Evolutionary conservation across 495 filamentous ascomycete genomes (phyloP).

Genomic region (Lasiosphaeriaceae sp.): DNA sequence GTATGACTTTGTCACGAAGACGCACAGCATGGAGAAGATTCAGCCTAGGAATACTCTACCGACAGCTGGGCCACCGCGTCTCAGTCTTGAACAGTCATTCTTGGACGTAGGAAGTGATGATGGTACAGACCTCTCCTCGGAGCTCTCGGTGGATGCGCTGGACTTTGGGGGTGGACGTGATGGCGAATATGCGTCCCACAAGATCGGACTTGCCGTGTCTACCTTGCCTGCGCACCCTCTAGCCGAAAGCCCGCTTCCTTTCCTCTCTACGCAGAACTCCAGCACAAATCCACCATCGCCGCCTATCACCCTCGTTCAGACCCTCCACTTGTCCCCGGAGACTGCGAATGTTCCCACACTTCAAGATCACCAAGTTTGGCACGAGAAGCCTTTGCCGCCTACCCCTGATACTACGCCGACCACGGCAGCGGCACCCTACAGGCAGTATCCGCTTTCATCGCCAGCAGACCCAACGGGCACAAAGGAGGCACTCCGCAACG

Average conservation of each 20-base stretch:
- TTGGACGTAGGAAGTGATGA: conserved; percentile 65
- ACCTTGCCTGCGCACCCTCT: conserved; percentile 62
- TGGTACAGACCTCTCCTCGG: conserved; percentile 74
- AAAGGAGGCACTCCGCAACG: conserved; percentile 36
- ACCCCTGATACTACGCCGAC: conserved; percentile 52
- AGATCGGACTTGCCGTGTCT: conserved; percentile 41
- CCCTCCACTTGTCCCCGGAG: conserved; percentile 45
- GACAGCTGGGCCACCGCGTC: conserved; percentile 4
- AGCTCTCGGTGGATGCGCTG: conserved; percentile 67
- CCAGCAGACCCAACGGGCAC: conserved; percentile 35
- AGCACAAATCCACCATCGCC: conserved; percentile 66
- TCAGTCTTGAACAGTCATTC: conserved; percentile 54
- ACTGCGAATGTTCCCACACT: conserved; percentile 29
- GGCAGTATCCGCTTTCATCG: conserved; percentile 24
- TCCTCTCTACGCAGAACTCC: conserved; percentile 8
- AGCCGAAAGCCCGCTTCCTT: conserved; percentile 25
- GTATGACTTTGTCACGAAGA: conserved; percentile 47
- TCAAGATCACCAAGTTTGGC: conserved; percentile 41
- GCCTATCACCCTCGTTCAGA: conserved; percentile 67
- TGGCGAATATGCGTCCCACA: conserved; percentile 23
- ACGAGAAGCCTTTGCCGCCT: conserved; percentile 46
- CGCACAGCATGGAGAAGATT: conserved; percentile 40
- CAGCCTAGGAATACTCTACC: conserved; percentile 22
- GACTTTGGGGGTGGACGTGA: conserved; percentile 44
- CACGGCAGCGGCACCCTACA: conserved; percentile 24